These are phyloP conservation scores for Suillus variegatus DNA, from an alignment of 768 basidiomycete genomes.

Conservation along the genomic window DNA sequence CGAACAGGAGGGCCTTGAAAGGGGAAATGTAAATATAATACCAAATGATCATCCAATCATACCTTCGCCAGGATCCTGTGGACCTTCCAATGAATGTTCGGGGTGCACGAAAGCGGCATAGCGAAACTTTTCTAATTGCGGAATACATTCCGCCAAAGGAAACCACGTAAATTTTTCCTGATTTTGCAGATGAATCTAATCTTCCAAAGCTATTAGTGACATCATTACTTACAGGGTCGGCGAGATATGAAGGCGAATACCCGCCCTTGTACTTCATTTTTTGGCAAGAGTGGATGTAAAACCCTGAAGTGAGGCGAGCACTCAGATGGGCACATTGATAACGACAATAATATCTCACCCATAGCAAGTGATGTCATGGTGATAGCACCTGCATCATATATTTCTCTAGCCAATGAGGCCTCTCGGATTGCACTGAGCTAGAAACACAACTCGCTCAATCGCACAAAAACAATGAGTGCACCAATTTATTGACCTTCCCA, in stretches of 20 bases:
- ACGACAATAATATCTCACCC: constrained; percentile 50
- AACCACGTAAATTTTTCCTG: constrained; percentile 83
- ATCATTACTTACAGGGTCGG: constrained; percentile 68
- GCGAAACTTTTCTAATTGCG: constrained; percentile 63
- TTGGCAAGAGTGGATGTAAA: constrained; percentile 86
- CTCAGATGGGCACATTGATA: background rate
- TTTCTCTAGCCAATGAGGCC: constrained; percentile 70
- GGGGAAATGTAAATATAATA: background rate
- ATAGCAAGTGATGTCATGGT: constrained; percentile 78
- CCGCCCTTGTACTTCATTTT: constrained; percentile 99
- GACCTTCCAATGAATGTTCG: constrained; percentile 48
- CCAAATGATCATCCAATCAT: constrained; percentile 3
- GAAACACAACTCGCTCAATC: background rate
- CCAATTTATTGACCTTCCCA: constrained; percentile 64
- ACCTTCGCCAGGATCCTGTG: constrained; percentile 32
- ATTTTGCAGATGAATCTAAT: background rate
- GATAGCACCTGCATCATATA: constrained; percentile 65
- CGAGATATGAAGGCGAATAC: constrained; percentile 83
- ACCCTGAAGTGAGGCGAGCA: constrained; percentile 52
- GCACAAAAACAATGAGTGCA: background rate
- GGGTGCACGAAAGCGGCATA: constrained; percentile 72
- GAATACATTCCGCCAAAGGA: constrained; percentile 58
- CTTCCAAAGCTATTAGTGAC: background rate
- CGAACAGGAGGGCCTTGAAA: constrained; percentile 1
- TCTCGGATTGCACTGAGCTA: constrained; percentile 89